Percentiles rank a stretch among this genome's conserved stretches.
phyloP scores from a whole-genome alignment of 345 rosid genomes.

The Toxicodendron radicans region DNA sequence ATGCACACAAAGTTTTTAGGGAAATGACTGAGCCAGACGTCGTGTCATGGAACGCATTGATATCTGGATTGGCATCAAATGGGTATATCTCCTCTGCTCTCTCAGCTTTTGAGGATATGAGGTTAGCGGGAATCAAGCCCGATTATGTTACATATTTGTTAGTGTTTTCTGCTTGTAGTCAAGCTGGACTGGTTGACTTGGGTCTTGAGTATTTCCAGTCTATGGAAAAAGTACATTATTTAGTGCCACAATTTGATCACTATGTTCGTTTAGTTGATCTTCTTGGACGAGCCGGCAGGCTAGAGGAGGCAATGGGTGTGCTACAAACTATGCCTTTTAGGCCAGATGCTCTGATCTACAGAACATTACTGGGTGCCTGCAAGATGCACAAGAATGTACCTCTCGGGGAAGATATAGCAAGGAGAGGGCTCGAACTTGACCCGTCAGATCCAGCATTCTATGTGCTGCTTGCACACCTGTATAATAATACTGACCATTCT shows the following conservation, averaged over 20 bases:
- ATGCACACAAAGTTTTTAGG: constrained; percentile 43
- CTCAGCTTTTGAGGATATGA: constrained; percentile 70
- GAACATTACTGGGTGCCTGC: constrained; percentile 55
- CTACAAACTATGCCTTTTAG: constrained; percentile 48
- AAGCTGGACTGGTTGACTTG: constrained; percentile 47
- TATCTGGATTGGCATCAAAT: constrained; percentile 55
- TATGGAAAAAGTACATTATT: constrained; percentile 35
- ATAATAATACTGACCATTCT: constrained; percentile 40
- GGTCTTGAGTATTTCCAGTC: constrained; percentile 56
- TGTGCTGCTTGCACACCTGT: constrained; percentile 49
- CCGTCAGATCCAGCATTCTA: constrained; percentile 55
- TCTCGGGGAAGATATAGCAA: constrained; percentile 69
- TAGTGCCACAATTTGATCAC: constrained; percentile 55
- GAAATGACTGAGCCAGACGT: constrained; percentile 54
- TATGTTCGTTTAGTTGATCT: constrained; percentile 50
- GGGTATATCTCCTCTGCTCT: constrained; percentile 53
- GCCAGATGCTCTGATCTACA: constrained; percentile 52
- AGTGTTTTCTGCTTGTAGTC: constrained; percentile 56
- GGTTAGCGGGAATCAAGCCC: constrained; percentile 50
- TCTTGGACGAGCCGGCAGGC: constrained; percentile 59
- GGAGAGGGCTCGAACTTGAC: constrained; percentile 52
- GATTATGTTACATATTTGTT: constrained; percentile 52
- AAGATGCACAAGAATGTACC: constrained; percentile 45
- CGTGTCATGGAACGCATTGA: constrained; percentile 69
- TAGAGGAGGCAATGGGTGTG: constrained; percentile 52